Conservation (phyloP, 2,329 filamentous ascomycete genomes). For the Sporothrix protearum region DNA sequence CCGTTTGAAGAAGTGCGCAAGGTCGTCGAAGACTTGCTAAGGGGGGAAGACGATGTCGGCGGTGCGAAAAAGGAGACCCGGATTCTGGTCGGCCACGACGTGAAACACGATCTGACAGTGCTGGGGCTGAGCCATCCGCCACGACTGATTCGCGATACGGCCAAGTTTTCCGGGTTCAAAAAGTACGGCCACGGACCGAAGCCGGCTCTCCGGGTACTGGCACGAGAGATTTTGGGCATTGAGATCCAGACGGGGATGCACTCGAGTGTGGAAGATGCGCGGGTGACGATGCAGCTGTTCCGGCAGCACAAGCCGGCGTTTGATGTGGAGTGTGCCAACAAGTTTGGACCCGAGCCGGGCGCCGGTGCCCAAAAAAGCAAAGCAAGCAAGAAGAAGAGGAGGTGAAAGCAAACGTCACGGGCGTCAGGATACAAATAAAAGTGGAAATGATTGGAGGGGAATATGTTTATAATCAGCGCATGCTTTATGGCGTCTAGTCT, state of each 20-base stretch:
- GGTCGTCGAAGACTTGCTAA: slow-evolving; percentile 65
- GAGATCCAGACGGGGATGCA: slow-evolving; percentile 63
- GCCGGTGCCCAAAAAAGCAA: slow-evolving; percentile 39
- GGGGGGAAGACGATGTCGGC: slow-evolving; percentile 39
- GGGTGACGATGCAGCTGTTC: slow-evolving; percentile 87
- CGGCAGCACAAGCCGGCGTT: slow-evolving; percentile 78
- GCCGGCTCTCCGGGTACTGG: slow-evolving; percentile 60
- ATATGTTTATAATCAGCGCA: background rate
- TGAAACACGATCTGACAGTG: slow-evolving; percentile 73
- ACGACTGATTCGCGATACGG: slow-evolving; percentile 79
- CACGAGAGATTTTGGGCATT: slow-evolving; percentile 54
- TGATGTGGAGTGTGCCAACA: slow-evolving; percentile 72
- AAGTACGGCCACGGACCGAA: slow-evolving; percentile 65
- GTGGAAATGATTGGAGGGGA: background rate
- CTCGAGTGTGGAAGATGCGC: slow-evolving; percentile 73
- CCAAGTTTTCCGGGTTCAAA: slow-evolving; percentile 69
- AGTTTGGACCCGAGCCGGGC: slow-evolving; percentile 46
- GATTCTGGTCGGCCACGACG: slow-evolving; percentile 78
- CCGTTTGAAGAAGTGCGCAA: slow-evolving; percentile 73
- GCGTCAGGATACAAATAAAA: background rate
- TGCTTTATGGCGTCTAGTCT: background rate
- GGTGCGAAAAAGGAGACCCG: slow-evolving; percentile 36
- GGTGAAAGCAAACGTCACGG: slow-evolving; percentile 25
- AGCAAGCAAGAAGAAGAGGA: slow-evolving; percentile 40
- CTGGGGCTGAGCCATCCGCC: slow-evolving; percentile 75